Conservation (phyloP, 176 grass and related monocot genomes). For the Oryza punctata region DNA sequence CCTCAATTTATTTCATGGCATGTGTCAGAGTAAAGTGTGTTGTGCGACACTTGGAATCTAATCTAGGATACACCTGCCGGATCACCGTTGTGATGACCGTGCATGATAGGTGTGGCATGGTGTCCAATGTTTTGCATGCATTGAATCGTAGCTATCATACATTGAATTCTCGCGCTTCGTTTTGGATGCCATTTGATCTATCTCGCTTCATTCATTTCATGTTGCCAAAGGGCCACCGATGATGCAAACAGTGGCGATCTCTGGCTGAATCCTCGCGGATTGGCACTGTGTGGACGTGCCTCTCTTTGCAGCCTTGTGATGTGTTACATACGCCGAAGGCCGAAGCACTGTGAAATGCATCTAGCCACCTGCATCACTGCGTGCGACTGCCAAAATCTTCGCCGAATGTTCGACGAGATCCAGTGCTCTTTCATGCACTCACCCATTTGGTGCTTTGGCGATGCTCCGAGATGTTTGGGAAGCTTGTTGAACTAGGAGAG, state of each 20-base stretch:
- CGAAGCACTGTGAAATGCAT: background rate
- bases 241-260: background rate
- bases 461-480: background rate
- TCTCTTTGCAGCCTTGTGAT: background rate
- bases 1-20: background rate
- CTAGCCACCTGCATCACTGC: background rate
- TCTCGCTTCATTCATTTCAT: background rate
- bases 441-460: background rate
- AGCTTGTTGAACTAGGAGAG: background rate
- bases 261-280: background rate
- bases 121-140: slow-evolving; percentile 2
- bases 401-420: background rate
- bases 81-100: background rate
- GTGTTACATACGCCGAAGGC: no score
- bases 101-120: background rate
- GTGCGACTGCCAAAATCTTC: background rate
- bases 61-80: background rate
- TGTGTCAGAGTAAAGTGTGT: background rate
- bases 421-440: background rate
- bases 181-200: background rate
- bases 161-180: background rate
- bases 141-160: background rate
- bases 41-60: no score
- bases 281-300: background rate
- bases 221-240: background rate